A percentile compares a stretch with the other conserved stretches of the same genome.
These are phyloP conservation scores for Helicocarpus griseus DNA, from an alignment of 2,329 filamentous ascomycete genomes.

Conservation along the genomic window DNA sequence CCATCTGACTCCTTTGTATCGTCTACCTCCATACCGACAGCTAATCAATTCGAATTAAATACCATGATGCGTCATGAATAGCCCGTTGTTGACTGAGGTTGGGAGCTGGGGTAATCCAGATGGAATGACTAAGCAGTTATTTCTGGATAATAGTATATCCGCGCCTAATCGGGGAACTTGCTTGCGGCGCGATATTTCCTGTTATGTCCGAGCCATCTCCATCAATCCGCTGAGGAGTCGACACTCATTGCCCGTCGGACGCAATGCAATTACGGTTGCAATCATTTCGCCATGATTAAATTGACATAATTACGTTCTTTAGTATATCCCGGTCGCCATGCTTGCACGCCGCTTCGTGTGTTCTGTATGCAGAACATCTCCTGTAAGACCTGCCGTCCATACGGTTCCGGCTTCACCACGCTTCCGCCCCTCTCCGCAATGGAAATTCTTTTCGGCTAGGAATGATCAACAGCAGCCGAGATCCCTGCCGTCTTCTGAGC, in stretches of 20 bases:
- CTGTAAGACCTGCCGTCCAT: not conserved
- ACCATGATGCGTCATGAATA: not conserved
- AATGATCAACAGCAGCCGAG: conserved; percentile 41
- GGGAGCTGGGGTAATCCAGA: not conserved
- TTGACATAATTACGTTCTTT: not conserved
- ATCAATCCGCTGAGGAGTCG: not conserved
- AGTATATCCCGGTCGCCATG: conserved; percentile 16
- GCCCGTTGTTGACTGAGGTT: not conserved
- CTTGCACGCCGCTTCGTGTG: conserved; percentile 24
- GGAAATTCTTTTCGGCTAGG: conserved; percentile 57
- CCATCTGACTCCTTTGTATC: conserved; percentile 18
- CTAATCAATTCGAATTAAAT: conserved; percentile 14
- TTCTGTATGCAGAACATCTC: conserved; percentile 20
- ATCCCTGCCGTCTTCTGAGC: conserved; percentile 13
- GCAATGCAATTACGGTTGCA: not conserved
- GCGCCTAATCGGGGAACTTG: not conserved
- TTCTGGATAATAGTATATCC: not conserved
- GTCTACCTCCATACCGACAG: conserved; percentile 31
- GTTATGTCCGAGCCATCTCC: too few species aligned
- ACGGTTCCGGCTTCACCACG: not conserved
- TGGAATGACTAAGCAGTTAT: not conserved
- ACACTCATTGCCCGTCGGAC: not conserved
- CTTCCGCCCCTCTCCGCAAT: not conserved
- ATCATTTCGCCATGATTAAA: not conserved
- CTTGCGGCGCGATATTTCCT: not conserved